Evolutionary conservation across 805 yeast species (phyloP).

Genomic region (Yarrowia porcina): DNA sequence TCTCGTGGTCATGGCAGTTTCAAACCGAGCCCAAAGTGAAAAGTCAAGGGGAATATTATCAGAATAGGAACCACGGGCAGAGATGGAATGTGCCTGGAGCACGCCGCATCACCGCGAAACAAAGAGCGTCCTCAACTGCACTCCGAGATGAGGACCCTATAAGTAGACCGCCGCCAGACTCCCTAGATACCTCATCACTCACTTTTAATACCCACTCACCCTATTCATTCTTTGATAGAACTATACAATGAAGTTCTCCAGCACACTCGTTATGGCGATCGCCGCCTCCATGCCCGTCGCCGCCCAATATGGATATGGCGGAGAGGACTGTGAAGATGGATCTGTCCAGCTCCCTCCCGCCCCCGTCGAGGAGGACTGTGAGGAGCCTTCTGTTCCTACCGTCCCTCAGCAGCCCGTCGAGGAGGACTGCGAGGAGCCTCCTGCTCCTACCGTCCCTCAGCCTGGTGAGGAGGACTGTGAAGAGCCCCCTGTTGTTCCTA

Average conservation of each 20-base stretch:
- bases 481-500: too few species aligned
- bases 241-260: slow-evolving; percentile 26
- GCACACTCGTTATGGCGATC: slow-evolving; percentile 25
- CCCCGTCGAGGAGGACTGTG: slow-evolving; percentile 3
- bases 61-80: not conserved
- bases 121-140: not conserved
- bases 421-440: not conserved
- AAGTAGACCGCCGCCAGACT: not conserved
- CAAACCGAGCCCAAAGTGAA: not conserved
- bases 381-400: not conserved
- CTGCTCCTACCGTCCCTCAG: too few species aligned
- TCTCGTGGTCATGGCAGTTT: not conserved
- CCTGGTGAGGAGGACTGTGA: too few species aligned
- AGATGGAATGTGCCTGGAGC: not conserved
- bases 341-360: not conserved
- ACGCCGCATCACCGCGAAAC: not conserved
- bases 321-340: not conserved
- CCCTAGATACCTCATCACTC: not conserved
- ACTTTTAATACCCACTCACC: not conserved
- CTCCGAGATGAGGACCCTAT: not conserved
- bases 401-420: too few species aligned
- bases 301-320: not conserved
- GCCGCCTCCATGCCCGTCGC: slow-evolving; percentile 15
- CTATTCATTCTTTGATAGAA: slow-evolving; percentile 3
- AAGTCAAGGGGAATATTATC: slow-evolving; percentile 12